A percentile compares a stretch with the other conserved stretches of the same genome.
Evolutionary conservation across 495 filamentous ascomycete genomes (phyloP).

Genomic region (Elasticomyces elasticus): DNA sequence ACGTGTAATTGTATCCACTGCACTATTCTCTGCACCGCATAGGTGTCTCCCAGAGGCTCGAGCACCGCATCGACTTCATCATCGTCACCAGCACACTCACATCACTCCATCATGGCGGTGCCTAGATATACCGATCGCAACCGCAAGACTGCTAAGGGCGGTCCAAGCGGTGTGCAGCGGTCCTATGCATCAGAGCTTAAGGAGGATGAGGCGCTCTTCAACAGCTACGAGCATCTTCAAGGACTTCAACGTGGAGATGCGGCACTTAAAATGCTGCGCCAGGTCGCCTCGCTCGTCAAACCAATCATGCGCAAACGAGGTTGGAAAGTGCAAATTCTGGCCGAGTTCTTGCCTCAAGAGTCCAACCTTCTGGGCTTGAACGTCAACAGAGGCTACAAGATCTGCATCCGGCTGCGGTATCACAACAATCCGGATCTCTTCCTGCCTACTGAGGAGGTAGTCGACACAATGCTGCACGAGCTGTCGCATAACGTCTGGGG

Average conservation of each 20-base stretch:
- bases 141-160: slow-evolving; percentile 10
- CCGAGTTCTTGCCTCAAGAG: slow-evolving; percentile 75
- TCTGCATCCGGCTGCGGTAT: slow-evolving; percentile 77
- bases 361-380: slow-evolving; percentile 73
- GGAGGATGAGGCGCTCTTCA: slow-evolving; percentile 54
- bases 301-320: slow-evolving; percentile 82
- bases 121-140: slow-evolving; percentile 10
- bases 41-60: no score
- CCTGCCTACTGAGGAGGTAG: slow-evolving; percentile 64
- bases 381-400: slow-evolving; percentile 61
- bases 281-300: slow-evolving; percentile 83
- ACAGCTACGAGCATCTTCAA: slow-evolving; percentile 69
- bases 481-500: slow-evolving; percentile 79
- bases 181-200: slow-evolving; percentile 24
- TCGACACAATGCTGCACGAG: slow-evolving; percentile 94
- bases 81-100: not conserved
- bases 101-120: not conserved
- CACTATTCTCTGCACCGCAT: no score
- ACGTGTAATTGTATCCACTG: no score
- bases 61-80: no score
- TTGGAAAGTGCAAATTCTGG: slow-evolving; percentile 71
- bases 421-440: slow-evolving; percentile 66
- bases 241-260: slow-evolving; percentile 62
- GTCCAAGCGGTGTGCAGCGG: slow-evolving; percentile 17
- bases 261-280: slow-evolving; percentile 71